Base-by-base conservation (phyloP, 2,329 filamentous ascomycete genomes). In the Colletotrichum eremochloae region DNA sequence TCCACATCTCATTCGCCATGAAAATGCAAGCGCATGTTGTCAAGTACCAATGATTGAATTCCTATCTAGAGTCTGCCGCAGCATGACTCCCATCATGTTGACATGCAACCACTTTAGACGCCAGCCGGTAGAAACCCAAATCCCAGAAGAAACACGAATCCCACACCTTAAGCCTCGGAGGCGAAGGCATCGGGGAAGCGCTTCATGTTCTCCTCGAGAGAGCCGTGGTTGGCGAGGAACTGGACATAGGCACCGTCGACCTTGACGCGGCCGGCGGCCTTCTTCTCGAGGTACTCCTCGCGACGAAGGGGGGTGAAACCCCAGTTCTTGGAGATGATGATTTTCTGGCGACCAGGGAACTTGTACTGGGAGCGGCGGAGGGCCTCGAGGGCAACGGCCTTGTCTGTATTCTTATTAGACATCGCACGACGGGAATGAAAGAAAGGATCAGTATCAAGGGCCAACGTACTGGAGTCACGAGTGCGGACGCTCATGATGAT, bases 241-340 rank as follows among this genome's bases (percentile, higher is more conserved):
- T 99, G 95, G 80, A 99, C 96, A 88, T 99, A 99, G 81, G 96
- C 96, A 92, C 96, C 96, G 81, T 99, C 96, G 80, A 97, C 93
- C 90, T 96, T 94, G 88, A 99, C 92, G 84, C 91, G 92, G 84
- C 96, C 96, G 82, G 92, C 93, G 84, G 94, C 90, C 91, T 97
- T 97, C 89, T 96, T 94, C 86, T 95, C 91, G 84, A 97, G 89
- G 89, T 98, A 99, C 86, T 99, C 96, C 80, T 98, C 96, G 81
- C 96, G 95, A 82, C 94, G 93, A 81, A 99, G 94, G 84, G 95
- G 95, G 76, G 96, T 99, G 94, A 99, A 99, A 80, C 96, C 96
- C 96, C 96, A 99, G 92, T 99, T 99, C 95, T 98, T 99, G 90
- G 94, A 97, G 88, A 98, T 93, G 83, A 99, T 98, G 89, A 99